Evolutionary conservation across 805 yeast genomes (phyloP).

Genomic region (Danielia oregonensis): DNA sequence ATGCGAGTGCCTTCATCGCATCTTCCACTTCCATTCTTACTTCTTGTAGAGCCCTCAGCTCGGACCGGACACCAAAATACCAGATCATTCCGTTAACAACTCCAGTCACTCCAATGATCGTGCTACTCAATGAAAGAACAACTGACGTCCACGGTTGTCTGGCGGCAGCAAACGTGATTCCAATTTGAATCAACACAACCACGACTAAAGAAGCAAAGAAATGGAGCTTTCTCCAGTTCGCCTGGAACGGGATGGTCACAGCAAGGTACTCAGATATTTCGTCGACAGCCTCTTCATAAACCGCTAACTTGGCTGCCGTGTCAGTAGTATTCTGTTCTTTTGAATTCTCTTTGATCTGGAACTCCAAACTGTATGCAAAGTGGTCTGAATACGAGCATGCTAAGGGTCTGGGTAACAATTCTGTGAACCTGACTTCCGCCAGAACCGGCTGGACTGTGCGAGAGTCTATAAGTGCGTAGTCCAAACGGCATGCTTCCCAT

Average conservation of each 20-base stretch:
- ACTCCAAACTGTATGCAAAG: conserved; percentile 64
- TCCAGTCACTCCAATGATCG: conserved; percentile 62
- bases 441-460: conserved; percentile 46
- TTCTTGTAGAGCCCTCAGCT: conserved; percentile 71
- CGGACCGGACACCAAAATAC: conserved; percentile 74
- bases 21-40: conserved; percentile 63
- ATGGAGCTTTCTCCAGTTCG: conserved; percentile 61
- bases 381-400: conserved; percentile 82
- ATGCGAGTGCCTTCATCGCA: conserved; percentile 8
- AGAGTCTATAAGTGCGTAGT: conserved; percentile 79
- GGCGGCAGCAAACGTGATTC: conserved; percentile 56
- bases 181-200: conserved; percentile 47
- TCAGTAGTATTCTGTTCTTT: conserved; percentile 9
- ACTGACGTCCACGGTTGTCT: conserved; percentile 62
- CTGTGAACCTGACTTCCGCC: conserved; percentile 77
- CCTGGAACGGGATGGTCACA: conserved; percentile 54
- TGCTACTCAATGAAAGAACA: conserved; percentile 56
- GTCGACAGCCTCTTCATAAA: conserved; percentile 28
- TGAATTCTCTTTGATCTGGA: conserved; percentile 14
- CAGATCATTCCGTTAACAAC: conserved; percentile 74
- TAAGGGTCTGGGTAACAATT: conserved; percentile 49
- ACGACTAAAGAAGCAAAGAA: conserved; percentile 49
- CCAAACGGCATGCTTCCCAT: conserved; percentile 81
- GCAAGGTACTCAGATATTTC: conserved; percentile 28
- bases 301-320: conserved; percentile 14